A percentile compares a stretch with the other conserved stretches of the same genome.
phyloP scores from a whole-genome alignment of 805 yeast genomes.

The Cyberlindnera petersonii region DNA sequence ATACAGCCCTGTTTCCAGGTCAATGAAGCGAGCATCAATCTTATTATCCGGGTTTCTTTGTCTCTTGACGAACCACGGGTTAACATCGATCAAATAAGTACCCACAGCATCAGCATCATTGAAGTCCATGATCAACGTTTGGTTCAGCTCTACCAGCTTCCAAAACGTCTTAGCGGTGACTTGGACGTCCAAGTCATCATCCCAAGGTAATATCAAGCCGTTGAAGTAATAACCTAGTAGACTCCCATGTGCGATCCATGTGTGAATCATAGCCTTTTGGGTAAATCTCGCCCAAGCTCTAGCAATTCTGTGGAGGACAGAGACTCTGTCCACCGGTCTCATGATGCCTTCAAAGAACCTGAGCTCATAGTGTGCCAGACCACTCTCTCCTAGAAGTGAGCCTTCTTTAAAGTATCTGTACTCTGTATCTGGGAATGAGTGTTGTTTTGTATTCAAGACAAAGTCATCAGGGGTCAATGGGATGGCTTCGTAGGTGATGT shows the following conservation, averaged over 20 bases:
- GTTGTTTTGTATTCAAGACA: conserved; percentile 8
- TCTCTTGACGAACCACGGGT: conserved; percentile 51
- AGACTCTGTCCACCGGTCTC: conserved; percentile 19
- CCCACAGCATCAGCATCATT: conserved; percentile 41
- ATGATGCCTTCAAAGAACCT: conserved; percentile 20
- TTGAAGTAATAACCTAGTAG: conserved; percentile 57
- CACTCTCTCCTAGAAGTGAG: conserved; percentile 15
- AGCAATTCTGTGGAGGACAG: conserved; percentile 23
- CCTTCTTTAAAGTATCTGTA: conserved; percentile 28
- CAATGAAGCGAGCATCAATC: conserved; percentile 72
- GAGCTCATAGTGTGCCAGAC: conserved; percentile 26
- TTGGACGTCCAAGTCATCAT: conserved; percentile 56
- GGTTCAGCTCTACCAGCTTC: conserved; percentile 39
- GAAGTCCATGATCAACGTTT: conserved; percentile 45
- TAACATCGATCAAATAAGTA: conserved; percentile 41
- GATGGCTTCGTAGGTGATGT: conserved; percentile 4
- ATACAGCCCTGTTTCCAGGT: conserved; percentile 63
- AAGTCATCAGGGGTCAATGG: conserved; percentile 17
- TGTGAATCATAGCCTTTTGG: conserved; percentile 12
- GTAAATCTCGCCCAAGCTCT: conserved; percentile 27
- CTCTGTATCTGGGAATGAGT: conserved; percentile 10
- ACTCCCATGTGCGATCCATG: conserved; percentile 61
- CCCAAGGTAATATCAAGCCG: conserved; percentile 57
- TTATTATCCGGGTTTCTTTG: conserved; percentile 53
- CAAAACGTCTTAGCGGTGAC: conserved; percentile 43